phyloP scores from a whole-genome alignment of 768 basidiomycete genomes.

The Arthromyces matolae region DNA sequence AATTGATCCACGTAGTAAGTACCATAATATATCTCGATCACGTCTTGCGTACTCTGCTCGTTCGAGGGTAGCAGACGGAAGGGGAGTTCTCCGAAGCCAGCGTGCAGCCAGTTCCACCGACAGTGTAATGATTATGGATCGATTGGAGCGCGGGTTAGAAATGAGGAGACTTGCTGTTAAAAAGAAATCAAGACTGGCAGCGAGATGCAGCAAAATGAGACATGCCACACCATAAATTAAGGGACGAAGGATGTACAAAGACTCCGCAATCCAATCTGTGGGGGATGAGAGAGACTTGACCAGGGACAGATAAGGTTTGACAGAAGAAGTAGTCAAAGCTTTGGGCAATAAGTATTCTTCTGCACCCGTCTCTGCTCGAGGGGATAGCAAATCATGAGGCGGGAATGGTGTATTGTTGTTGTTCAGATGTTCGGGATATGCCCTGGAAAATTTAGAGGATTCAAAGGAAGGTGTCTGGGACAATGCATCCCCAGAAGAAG shows the following conservation, averaged over 20 bases:
- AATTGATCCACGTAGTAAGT: slow-evolving; percentile 79
- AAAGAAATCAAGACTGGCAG: slow-evolving; percentile 9
- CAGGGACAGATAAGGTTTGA: slow-evolving; percentile 68
- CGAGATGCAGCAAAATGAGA: background rate
- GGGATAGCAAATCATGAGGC: slow-evolving; percentile 60
- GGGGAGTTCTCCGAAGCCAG: slow-evolving; percentile 64
- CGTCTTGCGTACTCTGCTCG: slow-evolving; percentile 76
- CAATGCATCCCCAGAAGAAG: slow-evolving; percentile 47
- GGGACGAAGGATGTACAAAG: slow-evolving; percentile 68
- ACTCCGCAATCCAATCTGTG: slow-evolving; percentile 73
- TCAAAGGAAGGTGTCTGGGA: slow-evolving; percentile 62
- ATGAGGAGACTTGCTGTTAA: slow-evolving; percentile 38
- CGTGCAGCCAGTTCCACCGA: slow-evolving; percentile 72
- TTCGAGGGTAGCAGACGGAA: slow-evolving; percentile 60
- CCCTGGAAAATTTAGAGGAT: slow-evolving; percentile 43
- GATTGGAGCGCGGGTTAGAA: slow-evolving; percentile 48
- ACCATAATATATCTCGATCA: slow-evolving; percentile 81
- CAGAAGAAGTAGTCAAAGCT: slow-evolving; percentile 67
- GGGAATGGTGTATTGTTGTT: slow-evolving; percentile 72
- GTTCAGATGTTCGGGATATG: slow-evolving; percentile 75
- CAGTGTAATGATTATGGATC: slow-evolving; percentile 62
- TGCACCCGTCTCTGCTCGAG: slow-evolving; percentile 50
- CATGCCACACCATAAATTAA: slow-evolving; percentile 66
- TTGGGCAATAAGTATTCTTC: slow-evolving; percentile 85
- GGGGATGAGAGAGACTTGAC: slow-evolving; percentile 56